Base-by-base conservation (phyloP, 2,329 filamentous ascomycete genomes). In the Plenodomus lindquistii region DNA sequence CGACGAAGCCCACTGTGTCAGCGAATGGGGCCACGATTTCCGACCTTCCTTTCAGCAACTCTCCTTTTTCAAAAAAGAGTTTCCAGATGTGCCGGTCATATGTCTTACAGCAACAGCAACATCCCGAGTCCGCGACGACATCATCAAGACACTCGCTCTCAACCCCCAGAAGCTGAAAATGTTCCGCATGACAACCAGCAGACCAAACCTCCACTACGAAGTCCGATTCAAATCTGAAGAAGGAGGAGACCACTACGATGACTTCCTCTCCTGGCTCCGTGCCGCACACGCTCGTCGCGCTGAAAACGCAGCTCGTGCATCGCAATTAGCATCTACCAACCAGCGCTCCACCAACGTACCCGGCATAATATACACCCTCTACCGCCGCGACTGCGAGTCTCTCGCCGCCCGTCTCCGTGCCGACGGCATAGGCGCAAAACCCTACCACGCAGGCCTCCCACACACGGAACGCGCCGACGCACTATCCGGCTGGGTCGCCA, bases 11-110 rank as follows among this genome's bases (percentile, higher is more conserved):
- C 93, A 97, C 71, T 97, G 93, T 71, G 96, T 97, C 60, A 96
- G 90, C 19, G 92, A 97, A 85, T 97, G 93, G 93, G 93, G 93
- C 1, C 92, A 97, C 70, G 93, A 97, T 71, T 97, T 97, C 69
- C 87, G 93, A n/a, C 89, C 87, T 29, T 89, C 91, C 48, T 97
- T 96, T 73, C 91, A 94, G 66, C 83, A 87, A 17, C 80, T 97
- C 6, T 86, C 84, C 2, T 97, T 90, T 85, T 94, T 97, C 76
- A 87, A 89, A 59, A 80, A 84, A 40, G 85, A 85, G 5, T 91
- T 94, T 57, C 89, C 91, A 0, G 82, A 88, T 46, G 89, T 97
- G 0, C 92, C 93, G 4, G 88, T 97, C 53, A 96, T 94, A 72
- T 96, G 91, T 55, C 82, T 96, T 13, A 97, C 93, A 0, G 93